phyloP scores from a whole-genome alignment of 768 basidiomycete species.

The Pulveroboletus frians region DNA sequence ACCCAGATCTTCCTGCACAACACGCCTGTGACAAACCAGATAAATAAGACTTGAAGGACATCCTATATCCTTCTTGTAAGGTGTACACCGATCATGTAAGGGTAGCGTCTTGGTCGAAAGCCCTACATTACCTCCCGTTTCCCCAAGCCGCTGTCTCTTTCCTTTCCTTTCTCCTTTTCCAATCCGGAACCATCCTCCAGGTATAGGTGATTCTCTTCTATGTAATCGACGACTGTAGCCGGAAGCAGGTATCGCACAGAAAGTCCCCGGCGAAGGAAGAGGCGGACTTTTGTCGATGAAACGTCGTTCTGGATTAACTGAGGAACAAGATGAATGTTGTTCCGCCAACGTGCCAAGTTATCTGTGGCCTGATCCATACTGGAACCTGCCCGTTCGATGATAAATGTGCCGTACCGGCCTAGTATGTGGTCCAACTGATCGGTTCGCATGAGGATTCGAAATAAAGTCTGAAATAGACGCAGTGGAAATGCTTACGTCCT shows the following conservation, averaged over 20 bases:
- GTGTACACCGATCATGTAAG: not conserved
- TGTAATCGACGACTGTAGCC: slow-evolving; percentile 88
- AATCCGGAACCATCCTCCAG: slow-evolving; percentile 48
- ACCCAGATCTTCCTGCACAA: too few relatives aligned
- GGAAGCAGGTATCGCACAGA: slow-evolving; percentile 90
- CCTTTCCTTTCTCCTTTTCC: slow-evolving; percentile 38
- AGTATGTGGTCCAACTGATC: slow-evolving; percentile 89
- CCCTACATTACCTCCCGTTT: slow-evolving; percentile 23
- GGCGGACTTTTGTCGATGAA: slow-evolving; percentile 86
- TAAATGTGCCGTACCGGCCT: slow-evolving; percentile 89
- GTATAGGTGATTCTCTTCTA: slow-evolving; percentile 77
- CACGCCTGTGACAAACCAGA: not conserved
- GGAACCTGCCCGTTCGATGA: slow-evolving; percentile 92
- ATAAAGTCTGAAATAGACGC: slow-evolving; percentile 4
- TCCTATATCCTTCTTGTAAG: not conserved
- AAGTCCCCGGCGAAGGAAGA: slow-evolving; percentile 74
- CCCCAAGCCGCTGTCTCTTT: slow-evolving; percentile 25
- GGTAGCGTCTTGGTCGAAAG: slow-evolving; percentile 5
- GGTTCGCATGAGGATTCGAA: slow-evolving; percentile 10
- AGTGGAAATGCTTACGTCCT: slow-evolving; percentile 63
- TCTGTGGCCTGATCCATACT: slow-evolving; percentile 83
- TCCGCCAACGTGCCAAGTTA: slow-evolving; percentile 66
- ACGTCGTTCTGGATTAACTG: slow-evolving; percentile 98
- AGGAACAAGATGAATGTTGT: slow-evolving; percentile 86
- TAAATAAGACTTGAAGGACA: not conserved